These are phyloP conservation scores for Marasmius oreades DNA, from an alignment of 1,284 basidiomycete genomes.

Conservation along the genomic window DNA sequence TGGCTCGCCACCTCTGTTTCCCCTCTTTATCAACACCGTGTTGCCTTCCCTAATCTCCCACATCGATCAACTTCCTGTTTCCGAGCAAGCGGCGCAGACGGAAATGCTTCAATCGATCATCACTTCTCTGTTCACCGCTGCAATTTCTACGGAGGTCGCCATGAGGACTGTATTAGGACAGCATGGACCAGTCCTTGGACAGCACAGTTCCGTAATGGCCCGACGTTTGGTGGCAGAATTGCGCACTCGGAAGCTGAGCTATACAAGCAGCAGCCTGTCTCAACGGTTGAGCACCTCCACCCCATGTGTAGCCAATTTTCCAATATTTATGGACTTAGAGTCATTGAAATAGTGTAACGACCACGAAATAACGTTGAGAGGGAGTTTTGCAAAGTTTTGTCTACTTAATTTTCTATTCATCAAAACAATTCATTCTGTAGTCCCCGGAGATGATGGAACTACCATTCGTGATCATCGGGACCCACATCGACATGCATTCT, in stretches of 20 bases:
- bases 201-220: slow-evolving; percentile 59
- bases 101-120: slow-evolving; percentile 60
- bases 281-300: slow-evolving; percentile 59
- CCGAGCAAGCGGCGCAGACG: slow-evolving; percentile 51
- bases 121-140: not conserved
- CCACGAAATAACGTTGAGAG: too few relatives aligned
- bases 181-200: slow-evolving; percentile 47
- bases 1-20: slow-evolving; percentile 58
- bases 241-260: slow-evolving; percentile 45
- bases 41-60: slow-evolving; percentile 54
- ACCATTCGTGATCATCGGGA: slow-evolving; percentile 19
- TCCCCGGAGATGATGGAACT: slow-evolving; percentile 46
- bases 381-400: slow-evolving; percentile 11
- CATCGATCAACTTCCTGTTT: slow-evolving; percentile 48
- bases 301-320: slow-evolving; percentile 69
- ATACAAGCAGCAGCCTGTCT: slow-evolving; percentile 48
- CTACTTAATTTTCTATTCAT: slow-evolving; percentile 4
- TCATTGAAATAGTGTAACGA: slow-evolving; percentile 20
- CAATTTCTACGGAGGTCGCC: slow-evolving; percentile 51
- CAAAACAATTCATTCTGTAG: slow-evolving; percentile 30
- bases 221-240: slow-evolving; percentile 58
- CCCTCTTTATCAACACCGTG: slow-evolving; percentile 64
- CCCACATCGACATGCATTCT: slow-evolving; percentile 81
- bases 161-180: slow-evolving; percentile 50
- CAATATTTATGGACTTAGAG: slow-evolving; percentile 53